These are phyloP conservation scores for Stachybotrys echinatus DNA, from an alignment of 2,329 filamentous ascomycete genomes.

Conservation along the genomic window DNA sequence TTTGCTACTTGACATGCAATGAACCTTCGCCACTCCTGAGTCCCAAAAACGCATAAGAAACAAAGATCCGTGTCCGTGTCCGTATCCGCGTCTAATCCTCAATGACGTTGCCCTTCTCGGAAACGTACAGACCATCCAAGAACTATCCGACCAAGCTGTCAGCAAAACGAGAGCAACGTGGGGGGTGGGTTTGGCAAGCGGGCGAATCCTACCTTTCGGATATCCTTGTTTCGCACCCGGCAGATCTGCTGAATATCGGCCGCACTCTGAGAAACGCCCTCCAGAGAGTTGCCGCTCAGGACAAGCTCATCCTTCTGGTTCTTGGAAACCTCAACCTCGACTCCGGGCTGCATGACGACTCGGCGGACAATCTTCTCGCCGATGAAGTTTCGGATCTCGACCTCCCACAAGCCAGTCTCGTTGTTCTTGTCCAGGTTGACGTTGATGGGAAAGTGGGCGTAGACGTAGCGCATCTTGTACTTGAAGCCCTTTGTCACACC, in stretches of 20 bases:
- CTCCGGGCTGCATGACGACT: constrained; percentile 83
- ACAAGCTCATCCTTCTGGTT: constrained; percentile 97
- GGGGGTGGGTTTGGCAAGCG: neutral
- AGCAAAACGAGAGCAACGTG: constrained; percentile 7
- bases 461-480: constrained; percentile 99
- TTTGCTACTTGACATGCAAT: constrained; percentile 56
- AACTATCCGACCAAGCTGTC: constrained; percentile 56
- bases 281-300: constrained; percentile 88
- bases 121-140: constrained; percentile 99
- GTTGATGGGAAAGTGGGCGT: constrained; percentile 99
- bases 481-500: constrained; percentile 99
- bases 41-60: constrained; percentile 57
- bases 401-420: constrained; percentile 81
- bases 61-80: constrained; percentile 29
- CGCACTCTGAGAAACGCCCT: constrained; percentile 95
- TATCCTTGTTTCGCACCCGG: constrained; percentile 99
- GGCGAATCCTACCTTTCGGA: constrained; percentile 75
- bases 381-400: constrained; percentile 99
- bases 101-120: constrained; percentile 93
- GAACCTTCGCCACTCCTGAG: constrained; percentile 59
- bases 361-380: constrained; percentile 98
- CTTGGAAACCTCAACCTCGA: constrained; percentile 85
- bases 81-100: constrained; percentile 53
- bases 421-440: constrained; percentile 97
- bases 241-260: constrained; percentile 99